A percentile compares a stretch with the other conserved stretches of the same genome.
These are phyloP conservation scores for Antitrichia curtipendula DNA, from an alignment of 225 moss, liverwort and hornwort species.

Conservation along the genomic window DNA sequence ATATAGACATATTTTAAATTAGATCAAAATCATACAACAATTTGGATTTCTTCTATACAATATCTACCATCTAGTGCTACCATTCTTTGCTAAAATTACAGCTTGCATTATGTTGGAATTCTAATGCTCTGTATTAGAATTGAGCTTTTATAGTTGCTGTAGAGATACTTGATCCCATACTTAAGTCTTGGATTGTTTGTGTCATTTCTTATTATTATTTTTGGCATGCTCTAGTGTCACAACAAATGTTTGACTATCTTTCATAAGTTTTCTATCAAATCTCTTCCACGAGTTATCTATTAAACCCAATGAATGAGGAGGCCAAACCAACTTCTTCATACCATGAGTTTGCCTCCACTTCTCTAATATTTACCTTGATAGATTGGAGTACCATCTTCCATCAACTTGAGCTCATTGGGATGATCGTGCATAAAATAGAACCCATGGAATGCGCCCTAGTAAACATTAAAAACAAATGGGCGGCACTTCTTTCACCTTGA, in stretches of 20 bases:
- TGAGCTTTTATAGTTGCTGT: not conserved
- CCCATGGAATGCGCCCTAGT: not conserved
- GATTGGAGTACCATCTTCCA: not conserved
- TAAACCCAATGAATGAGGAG: not conserved
- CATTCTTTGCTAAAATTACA: rapidly evolving
- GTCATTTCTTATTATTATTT: not conserved
- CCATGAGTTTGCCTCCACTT: not conserved
- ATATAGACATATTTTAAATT: too few species aligned
- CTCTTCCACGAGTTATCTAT: rapidly evolving
- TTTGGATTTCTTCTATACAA: not conserved
- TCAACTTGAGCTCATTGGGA: rapidly evolving
- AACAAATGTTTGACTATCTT: not conserved
- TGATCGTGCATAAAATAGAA: not conserved
- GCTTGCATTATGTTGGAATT: not conserved
- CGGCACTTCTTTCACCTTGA: not conserved
- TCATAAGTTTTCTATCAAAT: rapidly evolving
- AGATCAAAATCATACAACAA: not conserved
- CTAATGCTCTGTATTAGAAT: not conserved
- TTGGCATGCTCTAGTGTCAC: rapidly evolving
- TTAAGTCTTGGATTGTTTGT: not conserved
- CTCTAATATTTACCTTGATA: not conserved
- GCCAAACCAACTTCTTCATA: not conserved
- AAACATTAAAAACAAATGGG: not conserved
- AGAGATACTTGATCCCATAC: not conserved
- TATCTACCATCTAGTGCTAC: not conserved